These are phyloP conservation scores for Tilletia setariae DNA, from an alignment of 1,284 basidiomycete genomes.

Conservation along the genomic window DNA sequence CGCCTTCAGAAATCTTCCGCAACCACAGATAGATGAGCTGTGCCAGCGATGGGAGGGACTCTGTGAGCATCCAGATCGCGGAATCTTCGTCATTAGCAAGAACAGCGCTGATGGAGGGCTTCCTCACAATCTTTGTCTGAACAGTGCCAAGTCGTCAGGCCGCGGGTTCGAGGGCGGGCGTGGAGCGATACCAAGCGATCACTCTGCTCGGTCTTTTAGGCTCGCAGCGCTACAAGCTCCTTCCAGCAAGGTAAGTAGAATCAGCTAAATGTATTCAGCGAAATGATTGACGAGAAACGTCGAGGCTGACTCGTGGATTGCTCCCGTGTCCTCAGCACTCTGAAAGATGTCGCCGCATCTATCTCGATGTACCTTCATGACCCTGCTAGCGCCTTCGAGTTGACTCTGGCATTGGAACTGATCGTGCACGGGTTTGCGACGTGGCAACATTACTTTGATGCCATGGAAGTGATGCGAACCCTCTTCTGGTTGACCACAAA, in stretches of 20 bases:
- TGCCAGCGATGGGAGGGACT: constrained; percentile 69
- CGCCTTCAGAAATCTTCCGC: constrained; percentile 65
- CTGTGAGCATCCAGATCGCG: constrained; percentile 64
- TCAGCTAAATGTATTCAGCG: no score
- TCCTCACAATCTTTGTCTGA: background rate
- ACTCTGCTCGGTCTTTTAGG: constrained; percentile 64
- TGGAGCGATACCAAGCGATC: constrained; percentile 15
- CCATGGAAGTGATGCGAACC: constrained; percentile 79
- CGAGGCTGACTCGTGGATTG: no score
- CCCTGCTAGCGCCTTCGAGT: constrained; percentile 63
- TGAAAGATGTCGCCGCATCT: constrained; percentile 79
- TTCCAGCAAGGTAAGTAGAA: constrained; percentile 60
- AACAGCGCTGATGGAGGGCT: background rate
- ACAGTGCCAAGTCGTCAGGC: constrained; percentile 64
- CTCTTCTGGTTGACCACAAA: constrained; percentile 78
- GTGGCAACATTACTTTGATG: constrained; percentile 91
- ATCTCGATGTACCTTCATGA: constrained; percentile 74
- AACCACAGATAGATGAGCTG: constrained; percentile 65
- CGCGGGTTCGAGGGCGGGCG: background rate
- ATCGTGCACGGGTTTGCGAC: constrained; percentile 83
- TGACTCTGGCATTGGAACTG: constrained; percentile 78
- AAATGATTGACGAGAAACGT: no score
- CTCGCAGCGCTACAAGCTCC: constrained; percentile 71
- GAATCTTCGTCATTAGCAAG: no score
- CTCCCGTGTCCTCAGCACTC: constrained; percentile 33